A percentile compares a stretch with the other conserved stretches of the same genome.
Evolutionary conservation across 2,329 filamentous ascomycete species (phyloP).

Genomic region (Aspergillus brasiliensis): DNA sequence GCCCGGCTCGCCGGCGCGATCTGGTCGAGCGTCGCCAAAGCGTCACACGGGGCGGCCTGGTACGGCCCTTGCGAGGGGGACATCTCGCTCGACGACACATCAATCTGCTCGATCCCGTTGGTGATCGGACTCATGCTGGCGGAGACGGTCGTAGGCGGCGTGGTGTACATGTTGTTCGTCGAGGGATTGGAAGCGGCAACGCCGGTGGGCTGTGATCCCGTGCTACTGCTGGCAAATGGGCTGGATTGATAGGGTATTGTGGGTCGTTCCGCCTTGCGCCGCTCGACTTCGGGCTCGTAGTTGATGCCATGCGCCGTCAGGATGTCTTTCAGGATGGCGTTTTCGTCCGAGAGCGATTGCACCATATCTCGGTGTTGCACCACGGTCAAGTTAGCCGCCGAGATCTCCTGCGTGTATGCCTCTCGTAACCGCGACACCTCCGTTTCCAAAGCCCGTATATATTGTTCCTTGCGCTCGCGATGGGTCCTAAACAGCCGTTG

Average conservation of each 20-base stretch:
- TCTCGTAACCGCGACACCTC: slow-evolving; percentile 89
- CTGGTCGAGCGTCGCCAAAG: slow-evolving; percentile 28
- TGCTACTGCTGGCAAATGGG: slow-evolving; percentile 46
- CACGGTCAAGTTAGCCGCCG: slow-evolving; percentile 50
- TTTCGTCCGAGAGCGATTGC: slow-evolving; percentile 76
- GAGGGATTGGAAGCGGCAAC: slow-evolving; percentile 27
- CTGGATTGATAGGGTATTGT: slow-evolving; percentile 36
- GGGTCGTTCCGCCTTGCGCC: slow-evolving; percentile 37
- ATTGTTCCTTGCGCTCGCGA: slow-evolving; percentile 92
- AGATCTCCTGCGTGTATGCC: slow-evolving; percentile 65
- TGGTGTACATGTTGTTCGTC: slow-evolving; percentile 29
- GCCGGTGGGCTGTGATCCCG: slow-evolving; percentile 33
- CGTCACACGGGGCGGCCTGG: slow-evolving; percentile 26
- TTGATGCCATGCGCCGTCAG: slow-evolving; percentile 61
- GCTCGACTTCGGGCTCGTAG: slow-evolving; percentile 53
- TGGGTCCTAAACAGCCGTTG: slow-evolving; percentile 68
- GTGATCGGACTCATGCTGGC: slow-evolving; percentile 33
- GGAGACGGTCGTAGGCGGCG: slow-evolving; percentile 35
- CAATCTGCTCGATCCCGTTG: slow-evolving; percentile 30
- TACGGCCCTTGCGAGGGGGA: slow-evolving; percentile 27
- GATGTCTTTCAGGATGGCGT: slow-evolving; percentile 69
- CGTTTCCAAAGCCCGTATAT: slow-evolving; percentile 90
- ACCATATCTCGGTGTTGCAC: slow-evolving; percentile 73
- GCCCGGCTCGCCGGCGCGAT: slow-evolving; percentile 20
- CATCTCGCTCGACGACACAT: slow-evolving; percentile 31